Conservation (phyloP, 1,139 yeast genomes). For the Pichia sp. region DNA sequence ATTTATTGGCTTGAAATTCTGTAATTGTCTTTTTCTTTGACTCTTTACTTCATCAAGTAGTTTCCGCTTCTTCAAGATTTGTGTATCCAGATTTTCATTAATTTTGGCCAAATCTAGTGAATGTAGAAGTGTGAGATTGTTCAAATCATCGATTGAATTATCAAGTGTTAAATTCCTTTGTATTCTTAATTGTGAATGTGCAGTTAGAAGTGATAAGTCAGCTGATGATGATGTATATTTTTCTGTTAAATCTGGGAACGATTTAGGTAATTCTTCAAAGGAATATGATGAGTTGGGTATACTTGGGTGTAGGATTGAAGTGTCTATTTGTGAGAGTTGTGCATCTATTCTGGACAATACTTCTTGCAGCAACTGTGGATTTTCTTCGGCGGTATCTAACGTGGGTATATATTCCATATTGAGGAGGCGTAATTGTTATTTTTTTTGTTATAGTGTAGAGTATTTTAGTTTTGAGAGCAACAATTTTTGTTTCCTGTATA, state of each 20-base stretch:
- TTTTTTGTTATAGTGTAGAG: no score
- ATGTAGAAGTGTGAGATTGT: neutral
- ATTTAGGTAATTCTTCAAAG: neutral
- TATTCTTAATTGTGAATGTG: constrained; percentile 6
- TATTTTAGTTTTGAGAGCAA: no score
- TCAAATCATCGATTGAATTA: neutral
- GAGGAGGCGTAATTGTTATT: no score
- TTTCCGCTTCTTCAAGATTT: constrained; percentile 14
- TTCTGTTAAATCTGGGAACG: neutral
- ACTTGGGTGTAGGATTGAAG: neutral
- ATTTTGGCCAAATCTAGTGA: neutral
- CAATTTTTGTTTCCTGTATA: no score
- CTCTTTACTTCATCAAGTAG: constrained; percentile 18
- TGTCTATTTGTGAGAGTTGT: neutral
- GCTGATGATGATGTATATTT: neutral
- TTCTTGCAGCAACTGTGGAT: neutral
- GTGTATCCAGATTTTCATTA: neutral
- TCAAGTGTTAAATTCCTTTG: neutral
- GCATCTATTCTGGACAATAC: neutral
- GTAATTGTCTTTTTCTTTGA: constrained; percentile 20
- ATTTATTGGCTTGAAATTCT: constrained; percentile 25
- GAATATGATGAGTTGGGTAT: neutral
- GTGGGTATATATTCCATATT: constrained; percentile 8
- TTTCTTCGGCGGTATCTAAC: neutral
- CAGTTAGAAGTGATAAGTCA: constrained; percentile 8